These are phyloP conservation scores for Taphrina communis DNA, from an alignment of 1,139 yeast genomes.

Conservation along the genomic window DNA sequence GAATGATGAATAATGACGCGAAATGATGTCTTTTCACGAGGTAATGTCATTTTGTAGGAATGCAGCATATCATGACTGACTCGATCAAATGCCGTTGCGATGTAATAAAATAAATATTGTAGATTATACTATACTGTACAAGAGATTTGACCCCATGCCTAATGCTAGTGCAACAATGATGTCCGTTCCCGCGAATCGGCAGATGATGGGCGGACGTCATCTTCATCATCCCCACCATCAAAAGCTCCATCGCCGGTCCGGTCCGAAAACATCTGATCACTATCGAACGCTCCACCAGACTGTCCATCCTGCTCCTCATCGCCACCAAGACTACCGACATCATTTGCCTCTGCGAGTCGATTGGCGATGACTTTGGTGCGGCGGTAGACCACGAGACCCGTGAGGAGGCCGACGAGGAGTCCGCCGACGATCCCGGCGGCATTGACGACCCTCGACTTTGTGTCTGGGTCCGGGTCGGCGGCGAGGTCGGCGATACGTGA, in stretches of 20 bases:
- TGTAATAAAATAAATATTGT: not conserved
- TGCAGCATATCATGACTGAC: too few species aligned
- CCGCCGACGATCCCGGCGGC: conserved; percentile 68
- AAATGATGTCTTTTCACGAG: too few species aligned
- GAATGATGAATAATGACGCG: too few species aligned
- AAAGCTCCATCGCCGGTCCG: too few species aligned
- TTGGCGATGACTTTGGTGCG: conserved; percentile 57
- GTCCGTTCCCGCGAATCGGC: not conserved
- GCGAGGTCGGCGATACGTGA: conserved; percentile 75
- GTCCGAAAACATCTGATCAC: conserved; percentile 6
- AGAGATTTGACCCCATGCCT: not conserved
- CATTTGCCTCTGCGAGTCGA: not conserved
- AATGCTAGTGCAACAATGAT: not conserved
- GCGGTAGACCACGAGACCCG: conserved; percentile 74
- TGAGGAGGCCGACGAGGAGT: conserved; percentile 60
- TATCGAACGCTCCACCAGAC: not conserved
- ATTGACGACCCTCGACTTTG: conserved; percentile 64
- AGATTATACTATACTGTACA: not conserved
- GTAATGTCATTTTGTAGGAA: too few species aligned
- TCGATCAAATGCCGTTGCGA: not conserved
- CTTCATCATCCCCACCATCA: conserved; percentile 12
- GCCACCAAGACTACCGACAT: not conserved
- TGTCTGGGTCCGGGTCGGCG: conserved; percentile 44
- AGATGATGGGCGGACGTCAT: not conserved
- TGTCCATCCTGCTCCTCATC: conserved; percentile 3